A percentile compares a stretch with the other conserved stretches of the same genome.
Conservation (phyloP, 179 eudicot species). For the Silene coronaria region DNA sequence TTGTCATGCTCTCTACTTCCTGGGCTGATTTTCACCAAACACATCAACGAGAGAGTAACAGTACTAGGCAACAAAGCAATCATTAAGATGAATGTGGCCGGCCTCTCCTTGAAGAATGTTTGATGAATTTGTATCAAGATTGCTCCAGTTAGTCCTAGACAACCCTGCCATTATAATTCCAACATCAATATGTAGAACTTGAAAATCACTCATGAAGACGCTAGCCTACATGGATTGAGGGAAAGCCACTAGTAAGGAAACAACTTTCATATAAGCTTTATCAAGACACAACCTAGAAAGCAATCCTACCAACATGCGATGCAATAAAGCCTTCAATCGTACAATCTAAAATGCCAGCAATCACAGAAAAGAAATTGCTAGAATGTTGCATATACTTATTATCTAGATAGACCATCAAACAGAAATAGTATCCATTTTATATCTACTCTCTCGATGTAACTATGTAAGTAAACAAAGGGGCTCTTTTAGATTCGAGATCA, state of each 20-base stretch:
- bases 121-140: conserved; percentile 60
- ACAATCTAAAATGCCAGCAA: neutral
- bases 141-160: conserved; percentile 86
- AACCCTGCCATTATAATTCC: conserved; percentile 46
- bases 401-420: neutral
- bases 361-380: neutral
- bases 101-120: conserved; percentile 47
- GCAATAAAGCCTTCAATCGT: neutral
- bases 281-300: neutral
- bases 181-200: neutral
- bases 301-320: neutral
- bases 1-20: conserved; percentile 36
- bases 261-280: neutral
- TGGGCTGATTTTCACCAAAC: conserved; percentile 40
- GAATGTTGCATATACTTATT: neutral
- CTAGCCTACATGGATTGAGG: neutral
- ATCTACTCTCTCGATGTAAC: neutral
- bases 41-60: conserved; percentile 53
- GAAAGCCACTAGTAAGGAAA: neutral
- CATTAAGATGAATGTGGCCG: conserved; percentile 55
- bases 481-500: too few relatives aligned
- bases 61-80: conserved; percentile 57
- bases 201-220: neutral
- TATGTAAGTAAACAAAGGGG: too few relatives aligned
- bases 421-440: neutral